A percentile compares a stretch with the other conserved stretches of the same genome.
These are phyloP conservation scores for Fomitopsis schrenkii DNA, from an alignment of 1,284 basidiomycete genomes.

Conservation along the genomic window DNA sequence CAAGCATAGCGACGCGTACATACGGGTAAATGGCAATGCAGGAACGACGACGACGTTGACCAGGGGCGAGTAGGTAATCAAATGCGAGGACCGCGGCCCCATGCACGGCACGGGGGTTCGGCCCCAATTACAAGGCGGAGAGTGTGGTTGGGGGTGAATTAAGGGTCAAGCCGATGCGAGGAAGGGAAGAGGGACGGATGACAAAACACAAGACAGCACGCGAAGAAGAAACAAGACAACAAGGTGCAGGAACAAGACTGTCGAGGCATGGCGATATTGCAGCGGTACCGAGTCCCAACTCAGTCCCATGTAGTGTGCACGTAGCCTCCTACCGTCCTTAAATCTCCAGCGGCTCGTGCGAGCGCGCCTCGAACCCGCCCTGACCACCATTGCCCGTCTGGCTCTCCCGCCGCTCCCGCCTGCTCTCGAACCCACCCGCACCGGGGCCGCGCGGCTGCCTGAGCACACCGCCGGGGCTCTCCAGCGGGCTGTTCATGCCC, in stretches of 20 bases:
- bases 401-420: conserved; percentile 62
- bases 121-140: conserved; percentile 11
- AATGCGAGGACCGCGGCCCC: conserved; percentile 16
- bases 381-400: conserved; percentile 33
- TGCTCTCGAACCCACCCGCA: conserved; percentile 60
- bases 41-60: conserved; percentile 5
- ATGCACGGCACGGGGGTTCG: conserved; percentile 24
- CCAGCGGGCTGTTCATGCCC: conserved; percentile 32
- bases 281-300: conserved; percentile 13
- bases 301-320: conserved; percentile 6
- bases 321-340: conserved; percentile 31
- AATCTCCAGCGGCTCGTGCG: conserved; percentile 81
- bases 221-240: conserved; percentile 10
- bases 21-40: conserved; percentile 5
- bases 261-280: conserved; percentile 19
- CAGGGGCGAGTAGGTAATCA: conserved; percentile 14
- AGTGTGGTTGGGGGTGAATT: conserved; percentile 8
- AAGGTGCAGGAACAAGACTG: conserved; percentile 15
- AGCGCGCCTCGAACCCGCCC: conserved; percentile 68
- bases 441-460: conserved; percentile 80
- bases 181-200: conserved; percentile 8
- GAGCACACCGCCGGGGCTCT: conserved; percentile 56
- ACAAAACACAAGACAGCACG: conserved; percentile 1
- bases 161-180: conserved; percentile 8
- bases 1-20: conserved; percentile 12